phyloP scores from a whole-genome alignment of 495 filamentous ascomycete genomes.

The Cercophora scortea region DNA sequence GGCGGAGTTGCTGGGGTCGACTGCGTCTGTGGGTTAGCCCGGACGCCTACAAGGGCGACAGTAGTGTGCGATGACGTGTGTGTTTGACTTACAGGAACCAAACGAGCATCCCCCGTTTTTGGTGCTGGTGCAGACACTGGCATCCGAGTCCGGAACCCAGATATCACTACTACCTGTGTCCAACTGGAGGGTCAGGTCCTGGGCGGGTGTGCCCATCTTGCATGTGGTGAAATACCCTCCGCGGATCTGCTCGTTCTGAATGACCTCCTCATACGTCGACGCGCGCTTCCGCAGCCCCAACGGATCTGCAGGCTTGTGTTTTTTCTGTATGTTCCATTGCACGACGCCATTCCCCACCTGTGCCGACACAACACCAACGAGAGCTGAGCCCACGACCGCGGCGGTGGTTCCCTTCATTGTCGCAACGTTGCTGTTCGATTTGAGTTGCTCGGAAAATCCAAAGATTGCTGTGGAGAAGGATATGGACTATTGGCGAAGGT shows the following conservation, averaged over 20 bases:
- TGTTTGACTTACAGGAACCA: conserved; percentile 36
- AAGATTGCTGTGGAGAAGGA: too few relatives aligned
- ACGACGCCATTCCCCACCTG: conserved; percentile 23
- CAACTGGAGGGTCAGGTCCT: conserved; percentile 59
- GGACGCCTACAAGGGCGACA: neutral
- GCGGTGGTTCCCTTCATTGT: conserved; percentile 18
- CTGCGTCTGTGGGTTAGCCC: conserved; percentile 30
- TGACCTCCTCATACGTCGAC: conserved; percentile 26
- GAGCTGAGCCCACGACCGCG: conserved; percentile 20
- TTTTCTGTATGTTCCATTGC: conserved; percentile 33
- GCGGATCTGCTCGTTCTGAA: conserved; percentile 33
- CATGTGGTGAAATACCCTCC: conserved; percentile 64
- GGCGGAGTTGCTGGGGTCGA: conserved; percentile 54
- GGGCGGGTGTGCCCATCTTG: conserved; percentile 60
- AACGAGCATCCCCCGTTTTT: conserved; percentile 30
- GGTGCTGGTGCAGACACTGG: conserved; percentile 44
- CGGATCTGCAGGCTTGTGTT: conserved; percentile 6
- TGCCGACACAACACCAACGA: conserved; percentile 23
- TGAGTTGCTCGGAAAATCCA: too few relatives aligned
- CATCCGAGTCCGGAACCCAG: conserved; percentile 64
- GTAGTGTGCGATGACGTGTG: neutral
- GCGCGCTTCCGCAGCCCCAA: conserved; percentile 23
- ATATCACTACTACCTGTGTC: conserved; percentile 88
- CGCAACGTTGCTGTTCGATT: too few relatives aligned
- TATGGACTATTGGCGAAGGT: too few relatives aligned